Evolutionary conservation across 2,329 filamentous ascomycete genomes (phyloP).

Genomic region (Pochonia chlamydosporia): DNA sequence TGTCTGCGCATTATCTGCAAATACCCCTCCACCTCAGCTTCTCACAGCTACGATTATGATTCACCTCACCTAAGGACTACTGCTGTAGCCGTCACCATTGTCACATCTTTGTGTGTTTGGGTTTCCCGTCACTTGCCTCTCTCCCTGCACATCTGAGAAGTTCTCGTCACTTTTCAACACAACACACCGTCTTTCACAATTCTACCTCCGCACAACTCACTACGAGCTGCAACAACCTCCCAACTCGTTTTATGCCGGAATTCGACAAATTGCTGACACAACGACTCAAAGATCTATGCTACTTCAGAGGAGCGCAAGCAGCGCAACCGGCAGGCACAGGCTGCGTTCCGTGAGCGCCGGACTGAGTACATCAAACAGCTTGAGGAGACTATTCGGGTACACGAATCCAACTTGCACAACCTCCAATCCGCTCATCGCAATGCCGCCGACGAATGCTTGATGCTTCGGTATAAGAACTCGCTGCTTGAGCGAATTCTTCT

Average conservation of each 20-base stretch:
- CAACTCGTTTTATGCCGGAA: background rate
- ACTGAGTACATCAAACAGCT: conserved; percentile 99
- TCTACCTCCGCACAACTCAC: background rate
- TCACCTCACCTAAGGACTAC: background rate
- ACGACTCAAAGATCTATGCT: conserved; percentile 78
- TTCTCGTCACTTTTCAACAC: background rate
- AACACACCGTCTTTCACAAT: background rate
- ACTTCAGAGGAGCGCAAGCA: conserved; percentile 98
- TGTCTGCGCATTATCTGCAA: too few relatives aligned
- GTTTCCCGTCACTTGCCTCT: too few relatives aligned
- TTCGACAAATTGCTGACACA: conserved; percentile 7
- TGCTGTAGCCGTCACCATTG: too few relatives aligned
- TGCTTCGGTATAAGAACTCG: conserved; percentile 98
- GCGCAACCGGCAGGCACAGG: conserved; percentile 93
- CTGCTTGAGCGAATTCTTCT: conserved; percentile 89
- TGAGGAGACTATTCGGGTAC: conserved; percentile 93
- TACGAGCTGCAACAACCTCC: background rate
- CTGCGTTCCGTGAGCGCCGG: conserved; percentile 90
- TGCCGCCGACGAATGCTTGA: conserved; percentile 92
- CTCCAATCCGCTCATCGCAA: conserved; percentile 91
- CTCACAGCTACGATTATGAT: background rate
- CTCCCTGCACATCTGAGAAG: too few relatives aligned
- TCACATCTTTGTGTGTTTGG: too few relatives aligned
- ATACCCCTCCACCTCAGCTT: conserved; percentile 3
- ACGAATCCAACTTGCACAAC: conserved; percentile 89